A percentile compares a stretch with the other conserved stretches of the same genome.
Conservation (phyloP, 805 yeast species). For the Saccharomycopsis sp. region DNA sequence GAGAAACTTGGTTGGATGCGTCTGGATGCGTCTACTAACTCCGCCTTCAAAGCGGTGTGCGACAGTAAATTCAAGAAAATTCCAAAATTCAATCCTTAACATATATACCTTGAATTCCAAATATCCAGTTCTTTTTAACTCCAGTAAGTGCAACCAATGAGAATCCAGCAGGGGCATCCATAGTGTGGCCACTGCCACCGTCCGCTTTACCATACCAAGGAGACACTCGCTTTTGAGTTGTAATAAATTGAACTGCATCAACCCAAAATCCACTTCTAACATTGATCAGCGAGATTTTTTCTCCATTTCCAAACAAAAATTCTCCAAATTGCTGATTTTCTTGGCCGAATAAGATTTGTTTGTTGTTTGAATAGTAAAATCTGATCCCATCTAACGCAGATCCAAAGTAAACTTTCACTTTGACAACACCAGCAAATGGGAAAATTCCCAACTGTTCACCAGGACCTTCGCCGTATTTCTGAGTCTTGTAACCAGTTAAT, state of each 20-base stretch:
- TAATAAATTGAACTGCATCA: conserved; percentile 73
- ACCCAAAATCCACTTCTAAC: conserved; percentile 82
- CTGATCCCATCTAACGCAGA: conserved; percentile 77
- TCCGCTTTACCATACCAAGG: conserved; percentile 57
- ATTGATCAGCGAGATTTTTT: conserved; percentile 50
- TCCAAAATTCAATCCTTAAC: no score
- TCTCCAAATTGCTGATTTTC: conserved; percentile 45
- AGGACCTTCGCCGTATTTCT: conserved; percentile 27
- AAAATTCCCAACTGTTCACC: conserved; percentile 25
- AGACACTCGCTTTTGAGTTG: conserved; percentile 50
- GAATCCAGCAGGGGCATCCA: conserved; percentile 57
- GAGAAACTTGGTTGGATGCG: no score
- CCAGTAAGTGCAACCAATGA: conserved; percentile 68
- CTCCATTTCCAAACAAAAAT: conserved; percentile 49
- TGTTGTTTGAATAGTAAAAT: conserved; percentile 33
- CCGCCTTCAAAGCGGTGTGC: no score
- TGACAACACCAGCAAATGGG: conserved; percentile 36
- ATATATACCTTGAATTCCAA: conserved; percentile 24
- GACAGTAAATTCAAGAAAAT: no score
- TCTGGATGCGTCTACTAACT: no score
- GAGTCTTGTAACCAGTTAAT: conserved; percentile 35
- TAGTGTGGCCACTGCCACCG: conserved; percentile 57
- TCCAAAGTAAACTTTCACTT: conserved; percentile 66
- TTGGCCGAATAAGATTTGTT: conserved; percentile 19
- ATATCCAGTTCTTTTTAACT: conserved; percentile 59